A percentile compares a stretch with the other conserved stretches of the same genome.
These are phyloP conservation scores for Irpex sp. DNA, from an alignment of 1,284 basidiomycete species.

Conservation along the genomic window DNA sequence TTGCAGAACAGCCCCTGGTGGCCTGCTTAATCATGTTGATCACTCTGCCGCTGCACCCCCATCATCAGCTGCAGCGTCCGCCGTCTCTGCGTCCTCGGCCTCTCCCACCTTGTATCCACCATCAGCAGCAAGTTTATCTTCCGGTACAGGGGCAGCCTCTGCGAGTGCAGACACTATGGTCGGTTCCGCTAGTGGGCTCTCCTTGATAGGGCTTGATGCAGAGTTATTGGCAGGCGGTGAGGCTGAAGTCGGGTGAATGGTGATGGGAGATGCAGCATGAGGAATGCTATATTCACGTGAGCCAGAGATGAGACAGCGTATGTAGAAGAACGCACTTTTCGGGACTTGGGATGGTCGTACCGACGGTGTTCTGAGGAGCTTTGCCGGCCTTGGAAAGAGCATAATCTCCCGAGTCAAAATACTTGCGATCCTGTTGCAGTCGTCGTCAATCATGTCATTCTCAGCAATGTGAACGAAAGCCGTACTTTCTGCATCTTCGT, in stretches of 20 bases:
- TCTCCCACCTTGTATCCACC: too few species aligned
- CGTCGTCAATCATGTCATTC: slow-evolving; percentile 2
- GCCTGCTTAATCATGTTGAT: not conserved
- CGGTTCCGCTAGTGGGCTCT: slow-evolving; percentile 50
- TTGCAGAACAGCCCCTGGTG: not conserved
- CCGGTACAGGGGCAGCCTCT: not conserved
- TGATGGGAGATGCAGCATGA: slow-evolving; percentile 64
- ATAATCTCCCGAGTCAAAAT: slow-evolving; percentile 98
- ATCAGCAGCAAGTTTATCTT: not conserved
- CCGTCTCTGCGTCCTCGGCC: too few species aligned
- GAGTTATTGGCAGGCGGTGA: slow-evolving; percentile 57
- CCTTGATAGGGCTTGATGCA: slow-evolving; percentile 56
- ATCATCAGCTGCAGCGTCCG: not conserved
- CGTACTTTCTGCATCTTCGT: slow-evolving; percentile 92
- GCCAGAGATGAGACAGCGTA: slow-evolving; percentile 4
- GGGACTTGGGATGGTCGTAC: slow-evolving; percentile 92
- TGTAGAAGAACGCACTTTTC: slow-evolving; percentile 67
- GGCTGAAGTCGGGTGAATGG: slow-evolving; percentile 56
- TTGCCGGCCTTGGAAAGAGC: slow-evolving; percentile 94
- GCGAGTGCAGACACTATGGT: not conserved
- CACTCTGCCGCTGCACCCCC: not conserved
- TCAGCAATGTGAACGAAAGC: slow-evolving; percentile 5
- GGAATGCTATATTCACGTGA: slow-evolving; percentile 51
- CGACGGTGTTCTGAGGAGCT: slow-evolving; percentile 82
- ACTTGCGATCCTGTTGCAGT: slow-evolving; percentile 82